Conservation (phyloP, 2,329 filamentous ascomycete species). For the Ascochyta fabae region DNA sequence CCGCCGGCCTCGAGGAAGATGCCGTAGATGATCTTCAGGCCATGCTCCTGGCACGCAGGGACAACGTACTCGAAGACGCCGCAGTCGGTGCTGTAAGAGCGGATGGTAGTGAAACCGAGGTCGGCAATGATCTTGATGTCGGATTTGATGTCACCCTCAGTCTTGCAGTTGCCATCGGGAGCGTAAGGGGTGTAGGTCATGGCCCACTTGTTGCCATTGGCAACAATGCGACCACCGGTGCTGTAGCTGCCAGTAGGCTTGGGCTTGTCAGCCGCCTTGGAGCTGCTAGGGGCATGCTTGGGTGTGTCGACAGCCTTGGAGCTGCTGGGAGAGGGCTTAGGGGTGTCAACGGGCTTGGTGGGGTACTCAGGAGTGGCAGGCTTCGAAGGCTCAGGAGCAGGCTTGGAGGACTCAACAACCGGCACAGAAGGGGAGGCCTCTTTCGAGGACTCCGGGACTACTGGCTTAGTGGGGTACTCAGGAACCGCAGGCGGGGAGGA, state of each 20-base stretch:
- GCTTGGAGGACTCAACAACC: conserved; percentile 12
- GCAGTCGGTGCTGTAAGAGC: conserved; percentile 94
- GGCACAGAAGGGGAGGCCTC: conserved; percentile 22
- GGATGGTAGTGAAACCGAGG: conserved; percentile 68
- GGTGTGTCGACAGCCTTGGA: conserved; percentile 18
- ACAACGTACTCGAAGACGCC: conserved; percentile 78
- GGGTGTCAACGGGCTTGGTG: conserved; percentile 18
- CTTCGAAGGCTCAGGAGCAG: conserved; percentile 66
- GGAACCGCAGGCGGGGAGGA: conserved; percentile 2
- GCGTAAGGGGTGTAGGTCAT: conserved; percentile 59
- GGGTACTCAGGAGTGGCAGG: conserved; percentile 8
- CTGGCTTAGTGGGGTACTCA: conserved; percentile 12
- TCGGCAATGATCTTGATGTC: conserved; percentile 53
- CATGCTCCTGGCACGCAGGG: conserved; percentile 67
- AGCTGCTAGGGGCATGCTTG: conserved; percentile 30
- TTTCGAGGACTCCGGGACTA: conserved; percentile 19
- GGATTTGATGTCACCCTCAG: conserved; percentile 44
- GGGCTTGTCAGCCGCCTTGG: conserved; percentile 33
- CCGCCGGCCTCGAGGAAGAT: conserved; percentile 77
- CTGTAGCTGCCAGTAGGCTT: conserved; percentile 39
- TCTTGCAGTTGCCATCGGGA: conserved; percentile 52
- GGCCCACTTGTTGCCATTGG: conserved; percentile 56
- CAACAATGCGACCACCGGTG: conserved; percentile 39
- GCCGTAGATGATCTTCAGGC: conserved; percentile 82
- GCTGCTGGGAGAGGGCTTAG: conserved; percentile 22